Conservation (phyloP, 129 eudicot species). For the Pulicaria dysenterica region DNA sequence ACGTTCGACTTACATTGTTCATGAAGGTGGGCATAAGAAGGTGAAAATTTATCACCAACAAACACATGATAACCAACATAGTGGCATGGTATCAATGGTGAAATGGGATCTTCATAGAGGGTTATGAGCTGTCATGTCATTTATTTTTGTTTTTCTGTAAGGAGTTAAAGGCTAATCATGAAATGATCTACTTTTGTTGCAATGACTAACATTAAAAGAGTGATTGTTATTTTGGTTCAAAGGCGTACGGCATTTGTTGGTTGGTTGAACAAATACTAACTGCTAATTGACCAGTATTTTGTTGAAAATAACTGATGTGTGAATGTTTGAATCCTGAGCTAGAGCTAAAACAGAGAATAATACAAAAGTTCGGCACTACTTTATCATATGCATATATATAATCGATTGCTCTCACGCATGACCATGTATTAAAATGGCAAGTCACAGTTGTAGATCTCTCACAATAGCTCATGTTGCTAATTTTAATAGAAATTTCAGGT, state of each 20-base stretch:
- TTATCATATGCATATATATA: not conserved
- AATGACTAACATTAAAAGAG: not conserved
- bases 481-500: conserved; percentile 26
- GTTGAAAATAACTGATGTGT: conserved; percentile 17
- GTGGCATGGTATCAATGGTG: conserved; percentile 1
- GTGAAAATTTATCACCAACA: conserved; percentile 2
- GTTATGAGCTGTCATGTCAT: not conserved
- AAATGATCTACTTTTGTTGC: not conserved
- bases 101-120: conserved; percentile 2
- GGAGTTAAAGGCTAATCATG: conserved; percentile 10
- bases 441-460: conserved; percentile 16
- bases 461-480: conserved; percentile 17
- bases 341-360: conserved; percentile 10
- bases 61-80: not conserved
- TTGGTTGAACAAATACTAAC: conserved; percentile 8
- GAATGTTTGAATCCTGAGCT: conserved; percentile 16
- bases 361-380: not conserved
- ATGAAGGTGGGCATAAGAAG: not conserved
- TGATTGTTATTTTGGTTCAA: conserved; percentile 4
- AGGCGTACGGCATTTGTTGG: not conserved
- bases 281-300: conserved; percentile 11
- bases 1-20: not conserved
- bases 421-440: conserved; percentile 3
- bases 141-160: conserved; percentile 7
- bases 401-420: conserved; percentile 14